Conservation (phyloP, 345 rosid species). For the Laguncularia racemosa region DNA sequence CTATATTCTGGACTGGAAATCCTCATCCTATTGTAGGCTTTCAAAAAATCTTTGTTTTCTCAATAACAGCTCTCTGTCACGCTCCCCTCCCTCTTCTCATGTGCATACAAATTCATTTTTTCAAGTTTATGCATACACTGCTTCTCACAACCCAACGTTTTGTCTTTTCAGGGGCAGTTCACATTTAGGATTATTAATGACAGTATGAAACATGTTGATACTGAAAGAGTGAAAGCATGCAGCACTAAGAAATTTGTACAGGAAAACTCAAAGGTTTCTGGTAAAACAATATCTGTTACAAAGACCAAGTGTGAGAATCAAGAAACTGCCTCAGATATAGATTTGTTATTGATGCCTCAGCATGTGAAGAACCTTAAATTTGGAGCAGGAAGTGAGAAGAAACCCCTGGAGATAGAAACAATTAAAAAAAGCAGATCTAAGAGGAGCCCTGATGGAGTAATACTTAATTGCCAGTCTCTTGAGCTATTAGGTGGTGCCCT, state of each 20-base stretch:
- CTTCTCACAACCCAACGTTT: no score
- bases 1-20: no score
- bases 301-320: slow-evolving; percentile 8
- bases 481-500: slow-evolving; percentile 13
- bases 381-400: slow-evolving; percentile 13
- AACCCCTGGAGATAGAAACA: slow-evolving; percentile 1
- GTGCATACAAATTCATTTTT: no score
- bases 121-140: no score
- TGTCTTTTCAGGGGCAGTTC: no score
- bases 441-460: slow-evolving; percentile 6
- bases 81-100: no score
- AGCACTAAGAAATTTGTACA: slow-evolving; percentile 1
- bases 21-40: no score
- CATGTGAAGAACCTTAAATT: slow-evolving; percentile 11
- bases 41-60: no score
- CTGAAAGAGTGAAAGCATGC: slow-evolving; percentile 2
- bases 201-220: slow-evolving; percentile 1
- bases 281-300: slow-evolving; percentile 6
- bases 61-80: no score
- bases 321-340: slow-evolving; percentile 11
- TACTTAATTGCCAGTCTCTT: slow-evolving; percentile 9
- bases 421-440: slow-evolving; percentile 3
- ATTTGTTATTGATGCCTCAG: slow-evolving; percentile 6
- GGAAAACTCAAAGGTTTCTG: slow-evolving; percentile 12
- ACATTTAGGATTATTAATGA: background rate